Percentiles rank a stretch among this genome's conserved stretches.
phyloP scores from a whole-genome alignment of 148 eudicot species.

The Rhododendron kiyosumense region DNA sequence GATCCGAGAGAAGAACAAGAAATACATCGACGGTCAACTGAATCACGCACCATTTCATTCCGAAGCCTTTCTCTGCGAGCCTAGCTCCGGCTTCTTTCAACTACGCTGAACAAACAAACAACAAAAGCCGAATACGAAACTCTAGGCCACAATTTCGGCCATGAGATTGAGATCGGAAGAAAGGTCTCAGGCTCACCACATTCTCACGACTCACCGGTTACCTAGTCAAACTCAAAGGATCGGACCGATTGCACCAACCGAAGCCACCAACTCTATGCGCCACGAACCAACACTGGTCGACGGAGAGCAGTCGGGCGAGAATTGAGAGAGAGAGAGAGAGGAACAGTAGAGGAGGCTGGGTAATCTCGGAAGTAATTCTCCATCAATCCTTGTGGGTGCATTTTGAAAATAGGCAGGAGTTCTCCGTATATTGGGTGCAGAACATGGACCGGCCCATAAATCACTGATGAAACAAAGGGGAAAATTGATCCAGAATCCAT shows the following conservation, averaged over 20 bases:
- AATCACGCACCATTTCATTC: slow-evolving; percentile 66
- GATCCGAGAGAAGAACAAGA: slow-evolving; percentile 7
- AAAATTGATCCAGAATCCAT: no score
- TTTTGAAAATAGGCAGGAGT: no score
- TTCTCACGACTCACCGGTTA: slow-evolving; percentile 33
- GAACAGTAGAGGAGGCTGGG: no score
- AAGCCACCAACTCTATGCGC: slow-evolving; percentile 29
- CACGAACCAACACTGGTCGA: neutral
- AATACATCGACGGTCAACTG: neutral
- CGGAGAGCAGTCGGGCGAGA: neutral
- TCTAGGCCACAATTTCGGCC: slow-evolving; percentile 51
- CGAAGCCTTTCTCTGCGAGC: slow-evolving; percentile 25
- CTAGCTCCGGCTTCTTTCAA: slow-evolving; percentile 54
- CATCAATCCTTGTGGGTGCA: no score
- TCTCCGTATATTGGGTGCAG: no score
- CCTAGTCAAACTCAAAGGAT: slow-evolving; percentile 37
- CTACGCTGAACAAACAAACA: neutral
- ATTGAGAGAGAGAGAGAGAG: no score
- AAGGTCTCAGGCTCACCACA: slow-evolving; percentile 39
- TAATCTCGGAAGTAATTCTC: no score
- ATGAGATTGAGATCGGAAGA: slow-evolving; percentile 18
- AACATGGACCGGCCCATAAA: no score
- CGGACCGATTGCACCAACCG: slow-evolving; percentile 32
- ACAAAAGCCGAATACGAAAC: slow-evolving; percentile 16
- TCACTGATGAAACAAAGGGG: no score